Evolutionary conservation across 768 basidiomycete species (phyloP), one percentile per base, ranked within the genome.

Genomic region (Tylopilus cervinicoccineus): DNA sequence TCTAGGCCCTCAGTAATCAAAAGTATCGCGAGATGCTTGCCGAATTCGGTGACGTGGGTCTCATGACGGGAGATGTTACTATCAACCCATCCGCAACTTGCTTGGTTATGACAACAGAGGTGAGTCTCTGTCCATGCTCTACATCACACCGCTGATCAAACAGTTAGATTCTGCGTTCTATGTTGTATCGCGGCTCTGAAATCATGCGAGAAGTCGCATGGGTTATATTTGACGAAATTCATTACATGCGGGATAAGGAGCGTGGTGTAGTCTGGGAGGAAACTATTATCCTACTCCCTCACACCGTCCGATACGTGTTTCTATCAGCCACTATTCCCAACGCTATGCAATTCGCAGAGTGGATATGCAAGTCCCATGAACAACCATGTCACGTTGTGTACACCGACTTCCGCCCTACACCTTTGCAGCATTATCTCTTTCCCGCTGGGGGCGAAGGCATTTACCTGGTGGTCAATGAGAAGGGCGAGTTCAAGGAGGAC

Each of bases 191-290:
- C 45, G 96, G 96, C 32, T 97, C 93, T 4, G 96, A 99, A 72
- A 87, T 99, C 56, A 94, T 98, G 88, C 89, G 96, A 48, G 96
- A 99, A 73, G 95, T 99, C n/a, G 93, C 94, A 1, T 99, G 96
- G 96, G 95, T 98, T 48, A 83, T 99, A 55, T 99, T 98, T 67
- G 96, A 99, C 64, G 96, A 99, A 71, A 96, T 99, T 52, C 96
- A 99, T 65, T 99, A 98, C 71, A 99, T 98, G 96, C 86, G 96
- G 52, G 96, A 98, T 74, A 93, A 93, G 61, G 96, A 99, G 65
- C 89, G 96, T 57, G 96, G 96, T 56, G 96, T 99, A 17, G 96
- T 99, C 23, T 98, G 96, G 96, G 95, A 99, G 70, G 94, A 96
- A 67, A 94, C 93, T 1, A 96, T 98, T 63, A 98, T 98, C 58